These are phyloP conservation scores for Hondaea fermentalgiana DNA, from an alignment of 108 stramenopile genomes.

Conservation along the genomic window DNA sequence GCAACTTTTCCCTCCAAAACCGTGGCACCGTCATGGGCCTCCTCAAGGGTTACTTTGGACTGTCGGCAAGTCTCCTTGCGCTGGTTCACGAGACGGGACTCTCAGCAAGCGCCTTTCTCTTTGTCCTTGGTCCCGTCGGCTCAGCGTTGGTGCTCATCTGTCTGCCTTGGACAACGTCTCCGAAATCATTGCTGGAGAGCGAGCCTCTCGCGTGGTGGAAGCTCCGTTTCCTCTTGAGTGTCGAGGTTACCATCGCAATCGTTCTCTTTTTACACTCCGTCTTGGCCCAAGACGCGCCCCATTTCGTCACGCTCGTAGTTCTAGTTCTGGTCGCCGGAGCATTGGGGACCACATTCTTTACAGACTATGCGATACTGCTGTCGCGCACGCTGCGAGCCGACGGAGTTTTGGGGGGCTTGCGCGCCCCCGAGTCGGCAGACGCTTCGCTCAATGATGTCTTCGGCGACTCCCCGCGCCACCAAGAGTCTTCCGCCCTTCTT, in stretches of 20 bases:
- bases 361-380: no score
- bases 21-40: constrained; percentile 11
- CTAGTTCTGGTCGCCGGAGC: neutral
- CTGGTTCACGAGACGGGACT: neutral
- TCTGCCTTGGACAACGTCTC: neutral
- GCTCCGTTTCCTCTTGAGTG: neutral
- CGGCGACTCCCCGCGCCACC: no score
- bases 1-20: neutral
- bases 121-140: neutral
- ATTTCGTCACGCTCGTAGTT: neutral
- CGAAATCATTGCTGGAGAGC: neutral
- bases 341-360: neutral
- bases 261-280: neutral
- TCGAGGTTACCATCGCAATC: neutral
- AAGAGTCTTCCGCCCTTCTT: no score
- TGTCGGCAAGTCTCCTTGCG: neutral
- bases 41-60: constrained; percentile 16
- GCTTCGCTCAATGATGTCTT: no score
- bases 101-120: neutral
- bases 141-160: neutral
- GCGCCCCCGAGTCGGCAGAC: no score
- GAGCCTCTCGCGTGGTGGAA: neutral
- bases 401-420: no score
- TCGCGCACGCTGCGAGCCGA: no score
- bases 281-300: neutral